Conservation (phyloP, 768 basidiomycete species). For the Lepiota brunneoincarnata region DNA sequence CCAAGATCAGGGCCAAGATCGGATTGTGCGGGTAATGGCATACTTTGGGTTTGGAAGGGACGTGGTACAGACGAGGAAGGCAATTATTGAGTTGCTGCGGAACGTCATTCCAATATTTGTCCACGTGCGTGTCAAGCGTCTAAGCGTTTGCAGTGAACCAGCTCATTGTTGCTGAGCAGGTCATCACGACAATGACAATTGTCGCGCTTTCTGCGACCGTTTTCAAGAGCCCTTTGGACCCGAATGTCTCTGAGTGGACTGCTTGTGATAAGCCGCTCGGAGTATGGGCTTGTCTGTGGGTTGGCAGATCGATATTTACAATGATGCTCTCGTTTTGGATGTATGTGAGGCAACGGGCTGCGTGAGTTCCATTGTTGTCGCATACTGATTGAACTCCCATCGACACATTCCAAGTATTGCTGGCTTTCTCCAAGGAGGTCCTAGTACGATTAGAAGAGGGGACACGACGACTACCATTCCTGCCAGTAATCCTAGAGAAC, state of each 20-base stretch:
- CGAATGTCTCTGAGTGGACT: constrained; percentile 48
- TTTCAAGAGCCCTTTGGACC: constrained; percentile 41
- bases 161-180: constrained; percentile 30
- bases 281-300: constrained; percentile 66
- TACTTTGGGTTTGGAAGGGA: constrained; percentile 54
- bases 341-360: constrained; percentile 36
- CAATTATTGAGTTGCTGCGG: constrained; percentile 50
- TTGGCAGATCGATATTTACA: constrained; percentile 48
- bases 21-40: constrained; percentile 20
- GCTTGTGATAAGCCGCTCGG: constrained; percentile 67
- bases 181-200: constrained; percentile 47
- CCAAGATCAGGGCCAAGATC: not conserved
- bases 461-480: constrained; percentile 17
- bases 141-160: not conserved
- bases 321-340: constrained; percentile 54
- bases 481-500: constrained; percentile 3
- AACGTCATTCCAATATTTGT: constrained; percentile 45
- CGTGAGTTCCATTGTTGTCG: constrained; percentile 17
- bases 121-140: constrained; percentile 37
- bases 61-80: constrained; percentile 48
- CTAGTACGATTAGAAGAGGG: constrained; percentile 37
- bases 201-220: constrained; percentile 43
- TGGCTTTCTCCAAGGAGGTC: not conserved
- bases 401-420: not conserved
- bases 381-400: not conserved